A percentile compares a stretch with the other conserved stretches of the same genome.
Conservation (phyloP, 2,329 filamentous ascomycete species). For the Sphaerostilbella broomeana region DNA sequence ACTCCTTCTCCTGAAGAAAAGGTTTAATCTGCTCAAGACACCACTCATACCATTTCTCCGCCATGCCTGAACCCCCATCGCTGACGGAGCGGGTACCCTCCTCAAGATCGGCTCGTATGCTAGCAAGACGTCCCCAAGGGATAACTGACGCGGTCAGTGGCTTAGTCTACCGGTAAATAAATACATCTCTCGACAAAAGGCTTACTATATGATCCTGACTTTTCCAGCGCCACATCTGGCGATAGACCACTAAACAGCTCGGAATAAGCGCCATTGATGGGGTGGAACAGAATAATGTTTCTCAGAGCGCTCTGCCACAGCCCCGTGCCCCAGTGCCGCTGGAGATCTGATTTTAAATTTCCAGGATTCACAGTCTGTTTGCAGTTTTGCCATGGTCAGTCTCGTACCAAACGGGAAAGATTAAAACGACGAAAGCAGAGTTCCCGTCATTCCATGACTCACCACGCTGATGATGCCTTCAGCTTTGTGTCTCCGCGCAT, state of each 20-base stretch:
- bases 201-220: constrained; percentile 7
- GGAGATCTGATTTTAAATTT: constrained; percentile 32
- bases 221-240: constrained; percentile 4
- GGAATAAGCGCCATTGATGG: constrained; percentile 10
- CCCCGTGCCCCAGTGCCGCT: constrained; percentile 16
- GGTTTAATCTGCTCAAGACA: constrained; percentile 3
- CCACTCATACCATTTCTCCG: constrained; percentile 9
- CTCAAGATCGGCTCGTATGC: constrained; percentile 5
- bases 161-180: background rate
- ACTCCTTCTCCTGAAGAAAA: constrained; percentile 6
- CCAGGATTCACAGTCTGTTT: constrained; percentile 30
- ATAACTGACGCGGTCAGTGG: background rate
- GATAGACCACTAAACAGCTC: constrained; percentile 10
- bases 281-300: background rate
- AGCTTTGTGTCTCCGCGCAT: constrained; percentile 20
- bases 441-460: background rate
- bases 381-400: background rate
- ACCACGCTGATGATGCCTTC: constrained; percentile 26
- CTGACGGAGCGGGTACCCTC: background rate
- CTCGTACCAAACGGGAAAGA: background rate
- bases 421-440: background rate
- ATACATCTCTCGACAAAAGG: background rate
- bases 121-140: constrained; percentile 8
- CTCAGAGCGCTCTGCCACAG: background rate
- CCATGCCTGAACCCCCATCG: constrained; percentile 10